A percentile compares a stretch with the other conserved stretches of the same genome.
phyloP scores from a whole-genome alignment of 768 basidiomycete genomes.

The Boletus edulis region DNA sequence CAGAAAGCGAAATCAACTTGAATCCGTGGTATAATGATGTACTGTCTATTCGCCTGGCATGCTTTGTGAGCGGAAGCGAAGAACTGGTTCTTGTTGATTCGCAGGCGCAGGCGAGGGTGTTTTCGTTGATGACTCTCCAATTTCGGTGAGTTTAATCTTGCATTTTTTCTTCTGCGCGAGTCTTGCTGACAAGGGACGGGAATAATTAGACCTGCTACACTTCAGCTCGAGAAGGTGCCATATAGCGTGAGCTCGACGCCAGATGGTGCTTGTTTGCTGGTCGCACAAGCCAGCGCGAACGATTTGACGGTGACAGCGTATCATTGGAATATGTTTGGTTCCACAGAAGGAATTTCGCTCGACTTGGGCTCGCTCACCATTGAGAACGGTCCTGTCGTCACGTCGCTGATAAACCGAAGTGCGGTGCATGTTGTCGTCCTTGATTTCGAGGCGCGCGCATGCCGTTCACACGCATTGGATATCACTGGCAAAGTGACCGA shows the following conservation, averaged over 20 bases:
- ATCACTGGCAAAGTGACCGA: constrained; percentile 57
- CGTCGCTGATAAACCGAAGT: constrained; percentile 44
- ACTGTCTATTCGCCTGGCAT: no score
- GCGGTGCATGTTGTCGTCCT: constrained; percentile 44
- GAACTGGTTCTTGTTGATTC: no score
- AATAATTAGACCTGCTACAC: no score
- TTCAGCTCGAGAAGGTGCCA: no score
- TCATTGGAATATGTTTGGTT: constrained; percentile 59
- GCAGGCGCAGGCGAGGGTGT: no score
- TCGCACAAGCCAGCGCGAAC: constrained; percentile 22
- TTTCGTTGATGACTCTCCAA: no score
- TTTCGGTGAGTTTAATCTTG: no score
- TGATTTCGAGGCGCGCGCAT: constrained; percentile 29
- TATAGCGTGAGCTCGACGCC: constrained; percentile 41
- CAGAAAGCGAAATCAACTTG: no score
- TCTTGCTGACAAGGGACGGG: no score
- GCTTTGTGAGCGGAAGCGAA: no score
- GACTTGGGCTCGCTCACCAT: constrained; percentile 28
- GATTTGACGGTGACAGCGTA: constrained; percentile 37
- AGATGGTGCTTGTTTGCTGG: constrained; percentile 52
- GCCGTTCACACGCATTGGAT: constrained; percentile 44
- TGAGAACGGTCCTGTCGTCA: constrained; percentile 31
- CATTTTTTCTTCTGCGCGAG: no score
- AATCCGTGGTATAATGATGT: no score
- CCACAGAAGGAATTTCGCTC: constrained; percentile 42